These are phyloP conservation scores for Salix brachista DNA, from an alignment of 345 rosid genomes.

Conservation along the genomic window DNA sequence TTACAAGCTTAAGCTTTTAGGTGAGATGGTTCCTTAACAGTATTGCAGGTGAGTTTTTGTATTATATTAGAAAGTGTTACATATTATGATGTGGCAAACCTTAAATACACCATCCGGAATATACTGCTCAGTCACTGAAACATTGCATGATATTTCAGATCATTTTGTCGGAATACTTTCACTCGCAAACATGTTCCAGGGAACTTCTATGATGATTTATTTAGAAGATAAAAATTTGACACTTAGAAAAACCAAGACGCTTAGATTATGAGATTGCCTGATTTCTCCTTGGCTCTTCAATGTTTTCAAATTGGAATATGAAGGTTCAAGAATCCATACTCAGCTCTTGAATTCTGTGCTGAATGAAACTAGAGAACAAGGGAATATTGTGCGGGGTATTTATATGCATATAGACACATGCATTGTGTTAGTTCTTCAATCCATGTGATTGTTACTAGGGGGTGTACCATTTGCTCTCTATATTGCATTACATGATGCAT, in stretches of 20 bases:
- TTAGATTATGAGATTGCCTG: not conserved
- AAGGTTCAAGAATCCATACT: not conserved
- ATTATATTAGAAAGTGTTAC: not conserved
- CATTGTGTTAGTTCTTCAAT: not conserved
- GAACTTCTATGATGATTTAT: not conserved
- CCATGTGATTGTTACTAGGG: not conserved
- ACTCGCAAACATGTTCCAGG: constrained; percentile 16
- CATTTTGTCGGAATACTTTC: constrained; percentile 47
- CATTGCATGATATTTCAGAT: constrained; percentile 25
- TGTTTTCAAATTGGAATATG: not conserved
- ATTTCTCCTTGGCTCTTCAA: not conserved
- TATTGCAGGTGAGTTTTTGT: constrained; percentile 45
- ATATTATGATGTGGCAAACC: not conserved
- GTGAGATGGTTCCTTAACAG: too few species aligned
- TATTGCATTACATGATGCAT: constrained; percentile 28
- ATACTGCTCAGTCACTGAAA: constrained; percentile 11
- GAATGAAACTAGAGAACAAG: not conserved
- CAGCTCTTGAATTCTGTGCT: not conserved
- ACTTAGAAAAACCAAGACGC: not conserved
- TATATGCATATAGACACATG: not conserved
- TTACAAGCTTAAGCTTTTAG: too few species aligned
- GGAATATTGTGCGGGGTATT: not conserved
- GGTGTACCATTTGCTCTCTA: not conserved
- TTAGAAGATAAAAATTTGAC: not conserved
- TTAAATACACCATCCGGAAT: constrained; percentile 2